These are phyloP conservation scores for Trichoderma orchidacearum DNA, from an alignment of 495 filamentous ascomycete genomes.

Conservation along the genomic window DNA sequence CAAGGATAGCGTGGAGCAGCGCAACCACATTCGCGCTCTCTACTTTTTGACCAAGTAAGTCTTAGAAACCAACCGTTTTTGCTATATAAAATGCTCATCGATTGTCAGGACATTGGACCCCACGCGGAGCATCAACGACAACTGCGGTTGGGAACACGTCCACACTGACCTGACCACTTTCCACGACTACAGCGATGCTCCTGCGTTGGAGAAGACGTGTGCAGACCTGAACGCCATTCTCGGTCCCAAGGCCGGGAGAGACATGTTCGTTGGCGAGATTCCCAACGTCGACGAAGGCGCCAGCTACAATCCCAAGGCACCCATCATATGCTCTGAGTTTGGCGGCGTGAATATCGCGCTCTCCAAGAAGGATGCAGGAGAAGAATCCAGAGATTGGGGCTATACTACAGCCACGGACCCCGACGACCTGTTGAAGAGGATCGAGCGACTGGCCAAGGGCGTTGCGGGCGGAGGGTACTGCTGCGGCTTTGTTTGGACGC, in stretches of 20 bases:
- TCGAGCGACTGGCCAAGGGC: slow-evolving; percentile 14
- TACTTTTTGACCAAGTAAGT: slow-evolving; percentile 46
- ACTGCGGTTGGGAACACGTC: slow-evolving; percentile 52
- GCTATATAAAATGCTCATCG: slow-evolving; percentile 2
- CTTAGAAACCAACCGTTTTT: background rate
- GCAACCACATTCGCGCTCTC: slow-evolving; percentile 42
- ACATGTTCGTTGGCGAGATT: slow-evolving; percentile 34
- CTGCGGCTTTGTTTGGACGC: slow-evolving; percentile 20
- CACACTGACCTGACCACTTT: slow-evolving; percentile 44
- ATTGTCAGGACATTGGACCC: slow-evolving; percentile 33
- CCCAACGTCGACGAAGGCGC: slow-evolving; percentile 26
- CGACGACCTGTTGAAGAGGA: slow-evolving; percentile 13
- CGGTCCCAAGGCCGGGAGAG: slow-evolving; percentile 22
- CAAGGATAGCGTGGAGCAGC: slow-evolving; percentile 35
- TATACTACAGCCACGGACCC: slow-evolving; percentile 21
- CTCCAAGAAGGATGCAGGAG: slow-evolving; percentile 13
- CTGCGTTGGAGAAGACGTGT: slow-evolving; percentile 32
- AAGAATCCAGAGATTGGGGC: slow-evolving; percentile 15
- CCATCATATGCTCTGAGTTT: slow-evolving; percentile 45
- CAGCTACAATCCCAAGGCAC: slow-evolving; percentile 31
- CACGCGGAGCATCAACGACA: slow-evolving; percentile 47
- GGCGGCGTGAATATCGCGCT: slow-evolving; percentile 46
- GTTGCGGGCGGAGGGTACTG: slow-evolving; percentile 12
- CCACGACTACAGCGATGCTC: slow-evolving; percentile 44
- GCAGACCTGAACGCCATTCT: slow-evolving; percentile 31